phyloP scores from a whole-genome alignment of 2,329 filamentous ascomycete species.

The Colletotrichum tabaci region DNA sequence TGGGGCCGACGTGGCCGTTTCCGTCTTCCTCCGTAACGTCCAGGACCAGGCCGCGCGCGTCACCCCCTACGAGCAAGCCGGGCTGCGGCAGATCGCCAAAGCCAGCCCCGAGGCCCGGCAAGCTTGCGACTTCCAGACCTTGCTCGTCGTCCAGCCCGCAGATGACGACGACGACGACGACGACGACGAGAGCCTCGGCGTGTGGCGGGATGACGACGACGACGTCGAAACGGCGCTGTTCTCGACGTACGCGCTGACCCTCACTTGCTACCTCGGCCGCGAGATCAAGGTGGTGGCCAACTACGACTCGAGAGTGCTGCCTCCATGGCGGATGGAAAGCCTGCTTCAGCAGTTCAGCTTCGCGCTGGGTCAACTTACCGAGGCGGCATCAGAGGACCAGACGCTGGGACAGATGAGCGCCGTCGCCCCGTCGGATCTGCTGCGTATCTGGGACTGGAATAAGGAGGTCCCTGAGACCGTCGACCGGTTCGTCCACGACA shows the following conservation, averaged over 20 bases:
- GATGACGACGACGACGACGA: not conserved
- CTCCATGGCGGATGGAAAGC: not conserved
- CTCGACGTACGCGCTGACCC: conserved; percentile 4
- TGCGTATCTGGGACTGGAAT: not conserved
- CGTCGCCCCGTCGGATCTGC: not conserved
- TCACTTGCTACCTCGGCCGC: not conserved
- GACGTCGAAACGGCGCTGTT: not conserved
- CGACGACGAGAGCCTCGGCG: not conserved
- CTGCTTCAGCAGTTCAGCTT: not conserved
- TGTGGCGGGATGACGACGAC: not conserved
- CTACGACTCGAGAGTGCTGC: not conserved
- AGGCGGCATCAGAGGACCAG: not conserved
- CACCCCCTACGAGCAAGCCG: conserved; percentile 45
- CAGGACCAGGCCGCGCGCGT: conserved; percentile 43
- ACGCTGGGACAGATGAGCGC: not conserved
- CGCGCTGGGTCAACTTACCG: not conserved
- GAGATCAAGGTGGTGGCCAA: conserved; percentile 27
- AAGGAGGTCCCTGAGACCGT: not conserved
- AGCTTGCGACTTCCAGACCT: conserved; percentile 44
- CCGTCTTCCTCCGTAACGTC: conserved; percentile 35
- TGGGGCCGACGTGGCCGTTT: conserved; percentile 44
- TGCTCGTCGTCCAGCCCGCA: conserved; percentile 34
- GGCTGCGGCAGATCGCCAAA: conserved; percentile 46
- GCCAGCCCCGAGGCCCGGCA: conserved; percentile 38
- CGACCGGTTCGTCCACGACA: conserved; percentile 7